These are phyloP conservation scores for Rhododendron ferrugineum DNA, from an alignment of 148 eudicot species.

Conservation along the genomic window DNA sequence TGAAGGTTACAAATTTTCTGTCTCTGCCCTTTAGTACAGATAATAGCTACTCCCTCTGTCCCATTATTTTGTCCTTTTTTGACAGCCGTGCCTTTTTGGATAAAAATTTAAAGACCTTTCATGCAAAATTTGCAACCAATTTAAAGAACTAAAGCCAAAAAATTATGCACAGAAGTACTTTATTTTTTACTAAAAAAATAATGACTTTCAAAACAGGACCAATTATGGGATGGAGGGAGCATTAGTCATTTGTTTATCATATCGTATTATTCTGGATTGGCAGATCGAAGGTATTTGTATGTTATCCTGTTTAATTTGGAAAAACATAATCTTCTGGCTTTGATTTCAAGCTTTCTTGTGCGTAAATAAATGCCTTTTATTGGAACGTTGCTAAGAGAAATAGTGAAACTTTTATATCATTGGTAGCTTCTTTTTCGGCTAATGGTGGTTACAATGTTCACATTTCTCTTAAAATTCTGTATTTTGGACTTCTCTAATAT, in stretches of 20 bases:
- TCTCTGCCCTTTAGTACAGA: background rate
- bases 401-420: background rate
- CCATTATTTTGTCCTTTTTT: background rate
- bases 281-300: background rate
- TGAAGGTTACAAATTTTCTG: constrained; percentile 33
- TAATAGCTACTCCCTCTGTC: background rate
- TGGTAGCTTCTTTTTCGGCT: background rate
- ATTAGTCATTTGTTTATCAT: background rate
- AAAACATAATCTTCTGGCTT: background rate
- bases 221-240: background rate
- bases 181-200: background rate
- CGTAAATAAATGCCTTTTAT: background rate
- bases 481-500: background rate
- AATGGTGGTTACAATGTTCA: background rate
- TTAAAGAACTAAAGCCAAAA: background rate
- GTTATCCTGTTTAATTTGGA: background rate
- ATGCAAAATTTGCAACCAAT: background rate
- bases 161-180: background rate
- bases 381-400: constrained; percentile 1
- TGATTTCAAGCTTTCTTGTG: background rate
- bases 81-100: background rate
- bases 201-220: background rate
- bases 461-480: background rate
- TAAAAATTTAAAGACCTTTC: background rate
- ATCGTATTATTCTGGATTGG: background rate